These are phyloP conservation scores for Eimeria sp. DNA, from an alignment of 169 alveolate species.

Conservation along the genomic window DNA sequence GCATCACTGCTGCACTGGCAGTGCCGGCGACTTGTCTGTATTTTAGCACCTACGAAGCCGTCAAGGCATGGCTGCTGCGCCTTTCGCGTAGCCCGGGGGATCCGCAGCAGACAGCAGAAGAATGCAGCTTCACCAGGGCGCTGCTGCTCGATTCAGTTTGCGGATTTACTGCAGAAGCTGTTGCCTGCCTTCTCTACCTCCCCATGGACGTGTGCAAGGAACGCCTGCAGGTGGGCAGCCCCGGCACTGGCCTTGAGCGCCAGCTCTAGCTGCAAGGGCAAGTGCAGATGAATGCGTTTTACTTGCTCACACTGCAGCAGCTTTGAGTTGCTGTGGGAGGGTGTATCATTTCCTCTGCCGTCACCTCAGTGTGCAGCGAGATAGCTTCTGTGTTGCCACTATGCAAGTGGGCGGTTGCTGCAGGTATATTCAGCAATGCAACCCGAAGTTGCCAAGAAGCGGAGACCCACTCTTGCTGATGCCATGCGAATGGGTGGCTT, in stretches of 20 bases:
- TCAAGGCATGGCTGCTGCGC: conserved; percentile 31
- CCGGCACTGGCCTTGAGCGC: not conserved
- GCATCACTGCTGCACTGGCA: conserved; percentile 76
- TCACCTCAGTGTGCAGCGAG: not conserved
- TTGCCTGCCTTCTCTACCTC: conserved; percentile 83
- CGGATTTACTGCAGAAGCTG: conserved; percentile 84
- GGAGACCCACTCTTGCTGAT: not conserved
- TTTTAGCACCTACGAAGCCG: conserved; percentile 79
- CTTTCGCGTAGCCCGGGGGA: not conserved
- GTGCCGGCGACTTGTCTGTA: conserved; percentile 83
- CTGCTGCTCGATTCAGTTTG: conserved; percentile 72
- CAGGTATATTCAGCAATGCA: conserved; percentile 68
- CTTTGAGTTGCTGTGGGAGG: not conserved
- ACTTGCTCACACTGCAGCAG: not conserved
- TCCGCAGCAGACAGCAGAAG: conserved; percentile 27
- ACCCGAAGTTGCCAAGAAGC: not conserved
- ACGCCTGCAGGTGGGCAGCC: conserved; percentile 76
- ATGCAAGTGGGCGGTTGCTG: not conserved
- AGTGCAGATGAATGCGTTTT: not conserved
- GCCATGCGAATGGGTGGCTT: conserved; percentile 53
- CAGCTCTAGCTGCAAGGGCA: not conserved
- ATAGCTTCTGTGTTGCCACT: not conserved
- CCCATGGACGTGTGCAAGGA: conserved; percentile 87
- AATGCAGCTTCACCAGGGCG: not conserved
- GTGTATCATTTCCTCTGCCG: too few species aligned